Percentiles rank a stretch among this genome's conserved stretches.
Evolutionary conservation across 352 stramenopile genomes (phyloP).

Genomic region (Globisporangium viniferum): DNA sequence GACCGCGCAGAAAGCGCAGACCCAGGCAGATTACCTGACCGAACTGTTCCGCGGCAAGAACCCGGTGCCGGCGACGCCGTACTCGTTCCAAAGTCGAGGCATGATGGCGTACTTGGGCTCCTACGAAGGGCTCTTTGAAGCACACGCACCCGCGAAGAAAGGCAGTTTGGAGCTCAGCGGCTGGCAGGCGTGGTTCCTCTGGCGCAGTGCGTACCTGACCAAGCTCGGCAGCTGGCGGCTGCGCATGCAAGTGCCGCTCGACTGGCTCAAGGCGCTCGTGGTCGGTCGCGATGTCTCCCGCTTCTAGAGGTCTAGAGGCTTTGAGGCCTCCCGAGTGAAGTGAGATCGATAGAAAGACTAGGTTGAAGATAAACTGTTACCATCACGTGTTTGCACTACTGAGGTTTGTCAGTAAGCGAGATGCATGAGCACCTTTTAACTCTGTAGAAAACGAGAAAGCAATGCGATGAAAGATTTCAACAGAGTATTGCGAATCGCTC

Average conservation of each 20-base stretch:
- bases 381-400: background rate
- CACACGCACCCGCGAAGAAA: constrained; percentile 24
- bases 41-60: constrained; percentile 57
- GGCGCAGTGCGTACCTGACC: constrained; percentile 95
- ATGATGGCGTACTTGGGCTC: constrained; percentile 95
- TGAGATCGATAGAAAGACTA: background rate
- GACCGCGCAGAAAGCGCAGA: constrained; percentile 90
- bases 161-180: constrained; percentile 68
- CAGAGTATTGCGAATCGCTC: no score
- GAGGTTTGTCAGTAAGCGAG: background rate
- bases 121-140: constrained; percentile 91
- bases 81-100: constrained; percentile 81
- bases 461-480: no score
- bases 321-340: background rate
- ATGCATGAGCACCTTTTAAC: background rate
- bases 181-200: constrained; percentile 90
- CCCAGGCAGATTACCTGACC: constrained; percentile 65
- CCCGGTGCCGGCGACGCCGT: constrained; percentile 45
- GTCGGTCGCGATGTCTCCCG: constrained; percentile 95
- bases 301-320: constrained; percentile 51
- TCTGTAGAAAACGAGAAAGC: no score
- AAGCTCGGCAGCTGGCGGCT: constrained; percentile 93
- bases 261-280: constrained; percentile 97
- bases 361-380: background rate
- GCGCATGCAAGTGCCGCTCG: constrained; percentile 94